Percentiles rank a stretch among this genome's conserved stretches.
Conservation (phyloP, 2,329 filamentous ascomycete genomes). For the Shiraia sp. region DNA sequence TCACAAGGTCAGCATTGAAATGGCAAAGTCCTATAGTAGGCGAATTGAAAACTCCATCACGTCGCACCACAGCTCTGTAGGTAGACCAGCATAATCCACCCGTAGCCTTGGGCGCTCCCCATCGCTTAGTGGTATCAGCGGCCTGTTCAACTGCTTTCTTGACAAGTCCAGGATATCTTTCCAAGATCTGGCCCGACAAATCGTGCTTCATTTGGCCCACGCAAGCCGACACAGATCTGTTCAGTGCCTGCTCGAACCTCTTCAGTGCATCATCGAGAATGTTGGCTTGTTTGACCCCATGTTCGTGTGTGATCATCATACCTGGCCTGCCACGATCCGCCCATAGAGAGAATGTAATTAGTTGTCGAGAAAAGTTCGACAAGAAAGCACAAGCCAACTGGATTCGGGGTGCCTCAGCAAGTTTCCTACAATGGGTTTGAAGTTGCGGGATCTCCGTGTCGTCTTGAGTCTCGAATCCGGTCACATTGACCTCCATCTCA, state of each 20-base stretch:
- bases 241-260: slow-evolving; percentile 48
- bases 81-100: slow-evolving; percentile 58
- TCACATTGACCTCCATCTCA: slow-evolving; percentile 55
- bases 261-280: slow-evolving; percentile 47
- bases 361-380: slow-evolving; percentile 54
- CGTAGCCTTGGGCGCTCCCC: slow-evolving; percentile 43
- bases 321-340: slow-evolving; percentile 49
- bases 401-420: slow-evolving; percentile 57
- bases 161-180: slow-evolving; percentile 48
- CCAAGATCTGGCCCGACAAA: slow-evolving; percentile 52
- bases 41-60: slow-evolving; percentile 53
- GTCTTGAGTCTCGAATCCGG: slow-evolving; percentile 56
- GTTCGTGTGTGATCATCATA: slow-evolving; percentile 46
- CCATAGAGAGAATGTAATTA: slow-evolving; percentile 60
- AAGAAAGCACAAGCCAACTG: slow-evolving; percentile 55
- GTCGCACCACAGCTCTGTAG: slow-evolving; percentile 60
- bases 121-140: slow-evolving; percentile 33
- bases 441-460: slow-evolving; percentile 63
- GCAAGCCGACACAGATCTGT: slow-evolving; percentile 46
- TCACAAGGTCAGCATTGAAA: slow-evolving; percentile 47
- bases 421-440: slow-evolving; percentile 60
- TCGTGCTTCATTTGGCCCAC: slow-evolving; percentile 46
- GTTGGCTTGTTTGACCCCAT: slow-evolving; percentile 44
- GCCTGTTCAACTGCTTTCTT: slow-evolving; percentile 46
- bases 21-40: slow-evolving; percentile 42